Evolutionary conservation across 2,329 filamentous ascomycete genomes (phyloP), one percentile per base, ranked within the genome.

Genomic region (Colletotrichum viniferum): DNA sequence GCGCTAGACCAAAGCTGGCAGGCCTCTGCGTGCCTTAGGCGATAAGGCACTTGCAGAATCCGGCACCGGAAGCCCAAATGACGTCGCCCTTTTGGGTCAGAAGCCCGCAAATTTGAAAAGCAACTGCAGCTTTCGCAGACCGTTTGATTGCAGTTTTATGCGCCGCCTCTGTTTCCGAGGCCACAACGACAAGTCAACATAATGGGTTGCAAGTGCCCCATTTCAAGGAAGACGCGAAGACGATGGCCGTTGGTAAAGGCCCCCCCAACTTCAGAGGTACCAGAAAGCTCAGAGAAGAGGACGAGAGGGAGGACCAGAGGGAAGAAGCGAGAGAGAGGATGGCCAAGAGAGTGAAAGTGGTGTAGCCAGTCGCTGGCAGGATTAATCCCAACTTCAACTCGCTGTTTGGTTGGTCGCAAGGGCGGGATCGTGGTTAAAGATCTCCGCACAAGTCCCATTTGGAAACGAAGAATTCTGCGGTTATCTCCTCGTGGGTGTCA

Each of bases 81-180:
- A 76, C 73, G 69, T 73, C 70, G 69, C 28, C 60, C 64, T 43
- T 36, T 63, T 32, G 56, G 18, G 16, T 4, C 13, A 7, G 12
- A 62, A 64, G 21, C 58, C 64, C 48, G 43, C 21, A 64, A 30
- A 64, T 67, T 58, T 36, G 55, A 32, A 30, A 52, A 21, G 24
- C 43, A 60, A 73, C 69, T 28, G 56, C 73, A 28, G 21, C 62
- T 26, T 43, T 18, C 7, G 14, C n/a, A 13, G 16, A 8, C 21
- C 21, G n/a, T 73, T 65, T 76, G 63, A 72, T 72, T 72, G 56
- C 62, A 56, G 24, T 24, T 26, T 48, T 21, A 75, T 75, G 69
- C 73, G 62, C 68, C 63, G 26, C 26, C 58, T 21, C 21, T 18
- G 16, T 34, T 16, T 26, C 4, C 61, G 21, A 28, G n/a, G 18